These are phyloP conservation scores for Penicillium cinerascens DNA, from an alignment of 495 filamentous ascomycete species.

Conservation along the genomic window DNA sequence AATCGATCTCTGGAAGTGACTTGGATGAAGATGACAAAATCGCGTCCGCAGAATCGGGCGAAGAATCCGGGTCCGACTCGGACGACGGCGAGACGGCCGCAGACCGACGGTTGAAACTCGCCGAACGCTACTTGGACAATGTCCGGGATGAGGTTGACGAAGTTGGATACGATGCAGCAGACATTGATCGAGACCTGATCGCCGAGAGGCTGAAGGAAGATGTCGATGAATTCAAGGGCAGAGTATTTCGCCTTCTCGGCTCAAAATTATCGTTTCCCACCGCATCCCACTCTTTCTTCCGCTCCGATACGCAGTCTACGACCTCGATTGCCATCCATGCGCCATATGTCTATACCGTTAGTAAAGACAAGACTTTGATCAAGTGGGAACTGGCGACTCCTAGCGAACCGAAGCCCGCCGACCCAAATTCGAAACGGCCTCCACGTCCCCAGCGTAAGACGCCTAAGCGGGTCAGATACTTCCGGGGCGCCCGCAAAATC, in stretches of 20 bases:
- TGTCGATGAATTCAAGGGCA: constrained; percentile 89
- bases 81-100: constrained; percentile 78
- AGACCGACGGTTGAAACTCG: constrained; percentile 80
- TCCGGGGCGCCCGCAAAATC: constrained; percentile 60
- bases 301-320: constrained; percentile 68
- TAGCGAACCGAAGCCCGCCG: constrained; percentile 19
- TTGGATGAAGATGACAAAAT: constrained; percentile 57
- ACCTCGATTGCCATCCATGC: constrained; percentile 75
- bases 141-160: constrained; percentile 78
- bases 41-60: constrained; percentile 40
- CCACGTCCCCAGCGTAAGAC: constrained; percentile 61
- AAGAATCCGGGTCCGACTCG: constrained; percentile 48
- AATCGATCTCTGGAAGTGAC: constrained; percentile 88
- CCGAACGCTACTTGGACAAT: constrained; percentile 90
- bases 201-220: constrained; percentile 87
- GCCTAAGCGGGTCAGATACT: constrained; percentile 67
- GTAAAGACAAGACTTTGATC: constrained; percentile 76
- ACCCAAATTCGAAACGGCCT: constrained; percentile 57
- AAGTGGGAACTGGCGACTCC: constrained; percentile 76
- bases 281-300: constrained; percentile 66
- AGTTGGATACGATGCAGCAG: constrained; percentile 84
- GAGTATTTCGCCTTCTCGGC: constrained; percentile 75
- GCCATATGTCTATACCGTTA: constrained; percentile 80
- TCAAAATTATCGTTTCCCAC: constrained; percentile 60
- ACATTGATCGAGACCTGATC: constrained; percentile 89